Base-by-base conservation (phyloP, 805 yeast species). In the Kluyveromyces siamensis region DNA sequence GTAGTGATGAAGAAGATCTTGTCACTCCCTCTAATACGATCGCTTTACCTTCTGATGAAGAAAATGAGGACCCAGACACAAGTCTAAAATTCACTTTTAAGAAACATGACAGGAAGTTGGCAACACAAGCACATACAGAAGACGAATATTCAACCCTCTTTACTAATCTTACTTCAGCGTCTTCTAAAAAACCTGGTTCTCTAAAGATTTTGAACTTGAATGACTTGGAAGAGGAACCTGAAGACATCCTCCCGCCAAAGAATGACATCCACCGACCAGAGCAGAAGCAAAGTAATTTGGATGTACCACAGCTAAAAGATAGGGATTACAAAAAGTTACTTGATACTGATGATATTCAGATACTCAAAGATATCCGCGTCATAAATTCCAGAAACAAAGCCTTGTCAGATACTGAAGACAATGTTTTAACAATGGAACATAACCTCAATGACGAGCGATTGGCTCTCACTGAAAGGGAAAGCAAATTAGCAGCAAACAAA, bases 391-490 rank as follows among this genome's bases (percentile, higher is more conserved):
- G 35, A 13, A 30, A 30, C 14, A 30, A 30, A 30, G 14, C 11
- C 14, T 13, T 13, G 11, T 30, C 35, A 30, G 52, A 55, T 9
- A 52, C 41, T 14, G 45, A 46, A 6, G 40, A 42, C 21, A 45
- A 40, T 16, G 52, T 45, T 9, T 44, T 46, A 18, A 44, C 44
- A 27, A 53, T 49, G 6, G 36, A 49, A 14, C 45, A 46, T 8
- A 59, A 51, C 10, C 52, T 57, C 39, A 62, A 61, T 30, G 68
- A 65, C 41, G 63, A 52, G 16, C 53, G 53, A 40, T 48, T 65
- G 9, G 60, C 64, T 3, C 48, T 64, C 36, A 54, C 60, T 8
- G 46, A 45, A 13, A 50, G 46, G 1, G 66, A 63, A 36, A 33
- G 25, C 8, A 37, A 30, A 2, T 19, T 47, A 10, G 52, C 58